These are phyloP conservation scores for Closterium sp. DNA, from an alignment of 139 green algal species.

Conservation along the genomic window DNA sequence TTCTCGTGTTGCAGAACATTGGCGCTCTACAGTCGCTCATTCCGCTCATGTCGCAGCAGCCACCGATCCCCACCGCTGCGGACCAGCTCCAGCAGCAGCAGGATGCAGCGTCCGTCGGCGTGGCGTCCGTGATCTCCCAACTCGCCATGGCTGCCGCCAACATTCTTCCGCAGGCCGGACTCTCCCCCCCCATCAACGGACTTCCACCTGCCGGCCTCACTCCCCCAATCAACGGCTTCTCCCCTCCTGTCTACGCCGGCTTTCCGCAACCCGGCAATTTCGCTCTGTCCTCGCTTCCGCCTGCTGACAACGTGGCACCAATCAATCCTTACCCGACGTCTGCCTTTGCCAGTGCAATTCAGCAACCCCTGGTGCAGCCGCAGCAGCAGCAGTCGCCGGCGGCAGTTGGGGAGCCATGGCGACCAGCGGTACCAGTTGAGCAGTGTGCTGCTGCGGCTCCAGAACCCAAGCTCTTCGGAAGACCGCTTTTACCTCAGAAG, in stretches of 20 bases:
- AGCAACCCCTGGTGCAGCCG: background rate
- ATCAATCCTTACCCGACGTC: background rate
- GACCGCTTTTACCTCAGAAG: background rate
- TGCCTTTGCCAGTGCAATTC: background rate
- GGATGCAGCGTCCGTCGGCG: slow-evolving; percentile 21
- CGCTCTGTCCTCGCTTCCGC: background rate
- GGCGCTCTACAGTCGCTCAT: slow-evolving; percentile 30
- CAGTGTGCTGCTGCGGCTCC: background rate
- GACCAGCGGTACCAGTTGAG: background rate
- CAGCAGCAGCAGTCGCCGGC: background rate
- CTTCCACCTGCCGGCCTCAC: no score
- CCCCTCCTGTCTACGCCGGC: no score
- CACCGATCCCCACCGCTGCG: background rate
- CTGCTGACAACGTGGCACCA: background rate
- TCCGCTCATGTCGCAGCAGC: slow-evolving; percentile 28
- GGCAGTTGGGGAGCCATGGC: background rate
- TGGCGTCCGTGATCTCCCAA: slow-evolving; percentile 37
- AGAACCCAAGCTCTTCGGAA: background rate
- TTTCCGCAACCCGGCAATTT: background rate
- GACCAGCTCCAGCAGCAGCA: slow-evolving; percentile 45
- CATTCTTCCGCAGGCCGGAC: slow-evolving; percentile 37
- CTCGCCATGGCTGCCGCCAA: slow-evolving; percentile 23
- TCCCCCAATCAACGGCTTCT: no score
- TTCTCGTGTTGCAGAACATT: slow-evolving; percentile 22
- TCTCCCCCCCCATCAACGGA: background rate